Percentiles rank a stretch among this genome's conserved stretches.
Conservation (phyloP, 2,329 filamentous ascomycete genomes). For the Fonsecaea erecta region DNA sequence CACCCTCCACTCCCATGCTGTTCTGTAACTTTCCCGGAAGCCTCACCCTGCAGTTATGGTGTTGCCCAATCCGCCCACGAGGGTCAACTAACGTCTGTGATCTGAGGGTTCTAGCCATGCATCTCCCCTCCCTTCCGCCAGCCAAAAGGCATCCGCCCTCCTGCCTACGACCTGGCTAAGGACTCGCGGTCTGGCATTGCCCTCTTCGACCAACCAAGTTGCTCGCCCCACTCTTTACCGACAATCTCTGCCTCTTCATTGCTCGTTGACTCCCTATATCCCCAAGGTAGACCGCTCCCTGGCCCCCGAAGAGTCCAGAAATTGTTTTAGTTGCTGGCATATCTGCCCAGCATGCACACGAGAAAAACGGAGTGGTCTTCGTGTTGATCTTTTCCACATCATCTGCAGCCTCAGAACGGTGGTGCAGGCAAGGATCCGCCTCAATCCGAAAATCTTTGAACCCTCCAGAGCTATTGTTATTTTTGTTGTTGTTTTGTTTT, state of each 20-base stretch:
- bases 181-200: conserved; percentile 20
- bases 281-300: conserved; percentile 6
- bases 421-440: neutral
- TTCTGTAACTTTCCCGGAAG: conserved; percentile 1
- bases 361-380: neutral
- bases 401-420: neutral
- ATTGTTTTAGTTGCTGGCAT: neutral
- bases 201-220: conserved; percentile 14
- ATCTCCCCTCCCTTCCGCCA: neutral
- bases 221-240: neutral
- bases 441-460: neutral
- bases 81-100: neutral
- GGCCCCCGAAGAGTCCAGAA: neutral
- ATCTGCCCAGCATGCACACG: neutral
- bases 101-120: neutral
- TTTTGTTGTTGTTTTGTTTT: neutral
- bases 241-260: conserved; percentile 14
- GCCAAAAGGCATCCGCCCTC: neutral
- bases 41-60: neutral
- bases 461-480: neutral
- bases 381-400: neutral
- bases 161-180: neutral
- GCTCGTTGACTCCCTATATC: neutral
- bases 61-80: neutral
- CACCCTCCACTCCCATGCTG: neutral